phyloP scores from a whole-genome alignment of 768 basidiomycete genomes.

The Phlebiopsis flavidoalba region DNA sequence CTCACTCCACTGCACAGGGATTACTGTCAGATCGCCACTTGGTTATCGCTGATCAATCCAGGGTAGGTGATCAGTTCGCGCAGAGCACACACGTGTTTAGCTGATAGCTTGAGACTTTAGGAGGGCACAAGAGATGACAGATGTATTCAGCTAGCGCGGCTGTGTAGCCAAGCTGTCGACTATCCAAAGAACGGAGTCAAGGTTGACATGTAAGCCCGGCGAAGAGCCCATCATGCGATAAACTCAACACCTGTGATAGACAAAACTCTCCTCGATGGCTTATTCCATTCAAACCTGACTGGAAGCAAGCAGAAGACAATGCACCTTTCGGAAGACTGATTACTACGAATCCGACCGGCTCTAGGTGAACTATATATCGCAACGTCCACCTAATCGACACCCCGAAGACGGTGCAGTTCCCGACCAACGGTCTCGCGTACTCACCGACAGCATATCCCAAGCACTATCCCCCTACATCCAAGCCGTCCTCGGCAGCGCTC shows the following conservation, averaged over 20 bases:
- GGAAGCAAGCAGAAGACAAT: slow-evolving; percentile 46
- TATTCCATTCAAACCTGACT: slow-evolving; percentile 73
- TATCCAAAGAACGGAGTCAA: slow-evolving; percentile 75
- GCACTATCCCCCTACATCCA: slow-evolving; percentile 20
- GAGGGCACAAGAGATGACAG: slow-evolving; percentile 53
- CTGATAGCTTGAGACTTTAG: slow-evolving; percentile 27
- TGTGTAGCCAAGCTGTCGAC: slow-evolving; percentile 70
- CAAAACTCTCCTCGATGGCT: slow-evolving; percentile 43
- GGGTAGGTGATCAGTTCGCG: slow-evolving; percentile 31
- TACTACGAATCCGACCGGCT: slow-evolving; percentile 71
- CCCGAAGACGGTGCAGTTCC: slow-evolving; percentile 2
- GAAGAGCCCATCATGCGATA: neutral
- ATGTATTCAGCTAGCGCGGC: slow-evolving; percentile 53
- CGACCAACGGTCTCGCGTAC: slow-evolving; percentile 3
- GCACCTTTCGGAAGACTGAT: slow-evolving; percentile 49
- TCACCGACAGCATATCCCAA: slow-evolving; percentile 21
- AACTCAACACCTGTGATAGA: neutral
- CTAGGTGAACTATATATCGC: slow-evolving; percentile 72
- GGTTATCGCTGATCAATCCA: slow-evolving; percentile 73
- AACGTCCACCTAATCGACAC: slow-evolving; percentile 32
- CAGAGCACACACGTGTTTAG: neutral
- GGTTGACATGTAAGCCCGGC: slow-evolving; percentile 41
- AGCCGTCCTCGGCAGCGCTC: slow-evolving; percentile 14
- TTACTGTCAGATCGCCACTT: slow-evolving; percentile 64
- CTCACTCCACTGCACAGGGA: slow-evolving; percentile 38